Evolutionary conservation across 768 basidiomycete species (phyloP), one percentile per base, ranked within the genome.

Genomic region (Auriscalpium microsporum): DNA sequence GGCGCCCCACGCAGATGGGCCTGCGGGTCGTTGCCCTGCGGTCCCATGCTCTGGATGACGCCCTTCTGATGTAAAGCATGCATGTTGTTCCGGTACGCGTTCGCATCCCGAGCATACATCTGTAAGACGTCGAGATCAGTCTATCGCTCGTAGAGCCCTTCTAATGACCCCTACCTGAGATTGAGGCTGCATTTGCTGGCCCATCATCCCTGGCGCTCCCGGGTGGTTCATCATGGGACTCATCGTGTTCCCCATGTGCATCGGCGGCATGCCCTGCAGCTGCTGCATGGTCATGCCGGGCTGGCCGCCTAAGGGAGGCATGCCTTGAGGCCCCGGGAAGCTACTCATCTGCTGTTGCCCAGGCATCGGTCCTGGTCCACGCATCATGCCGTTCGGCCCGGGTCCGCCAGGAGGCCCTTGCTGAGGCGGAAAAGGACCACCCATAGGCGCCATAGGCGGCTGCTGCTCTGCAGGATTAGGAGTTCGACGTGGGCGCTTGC

Each of bases 181-280:
- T 10, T 64, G 61, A 44, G 55, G 48, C 16, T 69, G 69, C 67
- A 75, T 71, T 60, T 73, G 72, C 35, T 68, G 62, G 52, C 66
- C 69, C 64, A 73, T 72, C 64, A 73, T 68, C 56, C 71, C 71
- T 44, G 65, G 64, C 50, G 59, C 60, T 13, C 62, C 60, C 37
- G 60, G 59, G 49, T 65, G 61, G 53, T 69, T 70, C 73, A 76
- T 72, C 75, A 76, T 71, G 34, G 73, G 67, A 58, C 65, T 72
- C 75, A 73, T 69, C 36, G 61, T 45, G 34, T 58, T 59, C 55
- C 63, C 57, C 51, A 67, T 65, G 53, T 71, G 70, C 38, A 68
- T 67, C 21, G 48, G 66, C 21, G 68, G 69, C 65, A 74, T 69
- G 0, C 55, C 62, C n/a, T 52, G 68, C 9, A 68, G 68, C 67